A percentile compares a stretch with the other conserved stretches of the same genome.
phyloP scores from a whole-genome alignment of 2,329 filamentous ascomycete species.

The Aureobasidium sp. region DNA sequence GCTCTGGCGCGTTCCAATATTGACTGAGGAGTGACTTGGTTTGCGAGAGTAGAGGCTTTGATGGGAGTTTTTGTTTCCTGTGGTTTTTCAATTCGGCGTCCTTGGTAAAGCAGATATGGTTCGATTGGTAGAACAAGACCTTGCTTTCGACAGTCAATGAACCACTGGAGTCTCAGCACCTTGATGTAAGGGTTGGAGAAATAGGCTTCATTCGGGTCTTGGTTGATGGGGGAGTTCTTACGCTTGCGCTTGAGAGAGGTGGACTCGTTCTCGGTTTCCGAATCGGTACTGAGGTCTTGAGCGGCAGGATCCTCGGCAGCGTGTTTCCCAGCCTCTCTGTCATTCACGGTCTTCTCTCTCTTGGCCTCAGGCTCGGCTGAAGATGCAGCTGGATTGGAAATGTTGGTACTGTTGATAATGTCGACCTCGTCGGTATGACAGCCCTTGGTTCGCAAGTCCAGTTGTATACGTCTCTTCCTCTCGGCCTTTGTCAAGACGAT shows the following conservation, averaged over 20 bases:
- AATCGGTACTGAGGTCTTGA: conserved; percentile 31
- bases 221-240: not conserved
- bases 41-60: conserved; percentile 9
- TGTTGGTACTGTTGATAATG: conserved; percentile 30
- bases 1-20: conserved; percentile 50
- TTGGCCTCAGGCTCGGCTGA: not conserved
- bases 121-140: conserved; percentile 40
- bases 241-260: conserved; percentile 3
- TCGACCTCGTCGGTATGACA: conserved; percentile 50
- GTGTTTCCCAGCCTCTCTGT: not conserved
- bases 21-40: conserved; percentile 18
- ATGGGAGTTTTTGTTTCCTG: conserved; percentile 19
- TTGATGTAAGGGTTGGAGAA: conserved; percentile 34
- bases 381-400: not conserved
- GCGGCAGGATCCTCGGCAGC: conserved; percentile 17
- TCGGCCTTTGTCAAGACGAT: conserved; percentile 68
- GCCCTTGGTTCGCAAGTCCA: conserved; percentile 67
- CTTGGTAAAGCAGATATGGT: conserved; percentile 47
- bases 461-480: conserved; percentile 61
- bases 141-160: conserved; percentile 41
- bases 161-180: conserved; percentile 50
- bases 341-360: not conserved
- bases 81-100: conserved; percentile 37
- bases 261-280: conserved; percentile 27
- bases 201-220: not conserved